Conservation (phyloP, 805 yeast species). For the Candida qinlingensis region DNA sequence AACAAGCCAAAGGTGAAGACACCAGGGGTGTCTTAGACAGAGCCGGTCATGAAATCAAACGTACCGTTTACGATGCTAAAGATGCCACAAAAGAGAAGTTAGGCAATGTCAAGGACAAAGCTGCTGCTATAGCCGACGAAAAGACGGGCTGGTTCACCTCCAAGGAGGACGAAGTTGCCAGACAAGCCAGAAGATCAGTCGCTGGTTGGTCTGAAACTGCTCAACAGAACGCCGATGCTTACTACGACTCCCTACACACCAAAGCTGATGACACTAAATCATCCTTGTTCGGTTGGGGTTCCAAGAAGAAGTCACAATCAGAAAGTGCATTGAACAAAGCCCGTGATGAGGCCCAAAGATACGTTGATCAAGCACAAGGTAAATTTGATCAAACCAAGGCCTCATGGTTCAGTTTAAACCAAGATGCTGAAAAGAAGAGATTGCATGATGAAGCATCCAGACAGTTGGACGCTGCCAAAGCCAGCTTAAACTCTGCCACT, state of each 20-base stretch:
- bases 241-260: constrained; percentile 18
- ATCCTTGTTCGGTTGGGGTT: constrained; percentile 19
- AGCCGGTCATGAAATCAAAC: constrained; percentile 12
- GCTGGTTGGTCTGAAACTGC: constrained; percentile 46
- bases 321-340: constrained; percentile 13
- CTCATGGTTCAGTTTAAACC: constrained; percentile 23
- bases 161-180: constrained; percentile 27
- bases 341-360: constrained; percentile 27
- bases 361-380: constrained; percentile 30
- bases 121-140: constrained; percentile 7
- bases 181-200: constrained; percentile 30
- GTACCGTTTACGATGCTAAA: constrained; percentile 17
- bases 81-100: constrained; percentile 15
- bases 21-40: constrained; percentile 13
- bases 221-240: constrained; percentile 21
- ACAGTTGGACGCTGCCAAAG: constrained; percentile 20
- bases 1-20: constrained; percentile 12
- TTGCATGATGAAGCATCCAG: constrained; percentile 25
- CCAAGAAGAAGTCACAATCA: constrained; percentile 6
- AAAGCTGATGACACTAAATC: constrained; percentile 7
- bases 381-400: constrained; percentile 30
- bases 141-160: constrained; percentile 10
- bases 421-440: constrained; percentile 21
- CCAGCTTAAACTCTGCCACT: constrained; percentile 16
- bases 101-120: constrained; percentile 10